Percentiles rank a stretch among this genome's conserved stretches.
These are phyloP conservation scores for Nemania sp. DNA, from an alignment of 2,329 filamentous ascomycete species.

Conservation along the genomic window DNA sequence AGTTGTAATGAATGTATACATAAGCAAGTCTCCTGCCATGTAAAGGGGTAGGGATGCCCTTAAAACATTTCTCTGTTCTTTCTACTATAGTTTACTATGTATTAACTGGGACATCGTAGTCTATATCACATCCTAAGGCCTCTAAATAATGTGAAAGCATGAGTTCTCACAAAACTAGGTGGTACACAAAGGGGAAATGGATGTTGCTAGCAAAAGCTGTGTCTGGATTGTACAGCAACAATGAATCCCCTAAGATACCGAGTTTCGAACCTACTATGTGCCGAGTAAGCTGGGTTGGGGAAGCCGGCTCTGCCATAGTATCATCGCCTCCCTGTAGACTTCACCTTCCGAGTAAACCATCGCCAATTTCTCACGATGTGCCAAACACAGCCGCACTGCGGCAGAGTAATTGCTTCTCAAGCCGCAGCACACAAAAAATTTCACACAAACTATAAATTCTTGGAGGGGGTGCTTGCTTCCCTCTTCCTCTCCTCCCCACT, in stretches of 20 bases:
- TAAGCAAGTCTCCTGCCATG: too few relatives aligned
- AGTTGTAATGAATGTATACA: too few relatives aligned
- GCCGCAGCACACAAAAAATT: conserved; percentile 2
- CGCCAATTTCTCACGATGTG: not conserved
- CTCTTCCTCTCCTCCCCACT: not conserved
- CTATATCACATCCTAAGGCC: not conserved
- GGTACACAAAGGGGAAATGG: not conserved
- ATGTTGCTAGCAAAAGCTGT: not conserved
- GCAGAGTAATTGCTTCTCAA: not conserved
- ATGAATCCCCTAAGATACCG: not conserved
- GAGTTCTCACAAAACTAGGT: not conserved
- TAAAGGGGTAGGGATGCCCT: too few relatives aligned
- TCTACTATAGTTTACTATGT: too few relatives aligned
- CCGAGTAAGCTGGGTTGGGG: not conserved
- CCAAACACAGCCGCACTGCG: not conserved
- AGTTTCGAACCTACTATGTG: not conserved
- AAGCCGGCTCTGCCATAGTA: not conserved
- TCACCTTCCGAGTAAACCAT: not conserved
- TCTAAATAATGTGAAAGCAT: not conserved
- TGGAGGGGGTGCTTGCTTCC: not conserved
- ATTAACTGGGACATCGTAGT: not conserved
- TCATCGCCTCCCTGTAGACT: not conserved
- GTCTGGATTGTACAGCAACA: too few relatives aligned
- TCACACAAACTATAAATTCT: not conserved
- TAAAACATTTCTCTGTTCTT: too few relatives aligned